Conservation (phyloP, 1,139 yeast species). For the Yamadazyma mexicana region DNA sequence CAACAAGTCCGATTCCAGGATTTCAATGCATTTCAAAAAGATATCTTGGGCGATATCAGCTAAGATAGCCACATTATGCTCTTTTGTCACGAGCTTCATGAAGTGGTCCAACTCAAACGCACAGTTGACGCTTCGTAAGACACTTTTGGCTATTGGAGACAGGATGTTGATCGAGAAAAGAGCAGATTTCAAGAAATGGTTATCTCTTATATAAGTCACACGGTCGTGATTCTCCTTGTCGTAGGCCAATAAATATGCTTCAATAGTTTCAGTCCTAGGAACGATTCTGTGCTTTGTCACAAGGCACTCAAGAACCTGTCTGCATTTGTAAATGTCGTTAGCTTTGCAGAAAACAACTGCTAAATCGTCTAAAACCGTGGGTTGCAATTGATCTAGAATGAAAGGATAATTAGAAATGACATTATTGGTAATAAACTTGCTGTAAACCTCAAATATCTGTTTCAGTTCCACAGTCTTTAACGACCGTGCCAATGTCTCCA, state of each 20-base stretch:
- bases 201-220: constrained; percentile 20
- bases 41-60: constrained; percentile 14
- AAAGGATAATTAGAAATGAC: constrained; percentile 12
- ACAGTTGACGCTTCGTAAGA: constrained; percentile 18
- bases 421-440: constrained; percentile 4
- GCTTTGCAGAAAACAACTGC: constrained; percentile 20
- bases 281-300: constrained; percentile 19
- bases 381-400: constrained; percentile 19
- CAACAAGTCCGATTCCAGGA: constrained; percentile 1
- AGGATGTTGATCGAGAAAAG: constrained; percentile 27
- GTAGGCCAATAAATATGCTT: constrained; percentile 19
- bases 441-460: not conserved
- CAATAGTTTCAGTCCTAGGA: constrained; percentile 29
- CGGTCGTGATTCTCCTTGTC: constrained; percentile 1
- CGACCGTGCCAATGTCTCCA: constrained; percentile 7
- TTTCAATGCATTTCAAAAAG: constrained; percentile 13
- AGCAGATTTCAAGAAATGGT: constrained; percentile 30
- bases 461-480: not conserved
- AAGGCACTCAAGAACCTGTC: constrained; percentile 19
- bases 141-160: constrained; percentile 19
- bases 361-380: constrained; percentile 26
- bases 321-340: constrained; percentile 19
- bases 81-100: constrained; percentile 19
- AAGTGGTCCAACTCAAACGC: constrained; percentile 34
- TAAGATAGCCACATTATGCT: constrained; percentile 14